Evolutionary conservation across 352 stramenopile species (phyloP), one percentile per base, ranked within the genome.

Genomic region (Phytophthora fragariae): DNA sequence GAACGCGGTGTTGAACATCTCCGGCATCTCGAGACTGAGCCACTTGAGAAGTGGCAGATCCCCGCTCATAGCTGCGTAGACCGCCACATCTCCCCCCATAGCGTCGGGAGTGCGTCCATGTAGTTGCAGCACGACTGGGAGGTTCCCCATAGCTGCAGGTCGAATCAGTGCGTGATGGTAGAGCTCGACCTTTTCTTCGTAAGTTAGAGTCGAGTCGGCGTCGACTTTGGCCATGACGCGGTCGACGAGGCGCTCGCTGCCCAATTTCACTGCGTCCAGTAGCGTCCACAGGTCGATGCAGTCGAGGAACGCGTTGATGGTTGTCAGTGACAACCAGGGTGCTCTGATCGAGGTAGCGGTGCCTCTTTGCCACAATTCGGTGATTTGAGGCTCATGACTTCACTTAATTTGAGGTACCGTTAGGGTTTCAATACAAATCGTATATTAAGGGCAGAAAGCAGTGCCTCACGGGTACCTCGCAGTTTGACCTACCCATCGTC

Each of bases 271-370:
- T 14, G 63, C 63, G 2, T 63, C 24, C n/a, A 9, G 15, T 2
- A 62, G 39, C 24, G 24, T 41, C 39, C 27, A 70, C 7, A 5
- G 5, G 19, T 41, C 11, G 21, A 24, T 47, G 44, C n/a, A 63
- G 47, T 70, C 63, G 7, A 47, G 39, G 15, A 64, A 63, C 27
- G 29, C 54, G 24, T 63, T 44, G 29, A 70, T 57, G 27, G 14
- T 15, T 44, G 27, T 12, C n/a, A n/a, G n/a, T n/a, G n/a, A n/a
- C n/a, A n/a, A n/a, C n/a, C 37, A 21, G 19, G 19, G 19, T 21
- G 19, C 19, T 21, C 19, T 21, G 19, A 21, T 1, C 19, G 19
- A 21, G 19, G 19, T 21, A 21, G 19, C 19, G 19, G 19, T 21
- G 19, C 19, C 19, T 21, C 19, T 21, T 21, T 21, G 19, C 19